phyloP scores from a whole-genome alignment of 2,329 filamentous ascomycete genomes.

The Ceratocystis variospora region DNA sequence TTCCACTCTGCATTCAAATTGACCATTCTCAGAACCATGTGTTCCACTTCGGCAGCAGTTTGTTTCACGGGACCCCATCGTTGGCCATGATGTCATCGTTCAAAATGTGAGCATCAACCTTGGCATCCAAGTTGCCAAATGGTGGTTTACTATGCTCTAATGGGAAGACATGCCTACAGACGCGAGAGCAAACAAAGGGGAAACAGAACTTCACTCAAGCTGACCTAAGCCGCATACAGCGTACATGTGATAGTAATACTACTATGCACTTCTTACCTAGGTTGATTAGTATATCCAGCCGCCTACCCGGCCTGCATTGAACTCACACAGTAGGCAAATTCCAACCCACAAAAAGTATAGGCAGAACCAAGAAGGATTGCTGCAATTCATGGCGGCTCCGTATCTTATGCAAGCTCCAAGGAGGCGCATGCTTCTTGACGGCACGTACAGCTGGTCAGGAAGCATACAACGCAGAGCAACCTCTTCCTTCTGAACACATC shows the following conservation, averaged over 20 bases:
- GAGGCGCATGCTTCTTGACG: neutral
- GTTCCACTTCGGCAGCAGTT: neutral
- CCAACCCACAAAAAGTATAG: too few species aligned
- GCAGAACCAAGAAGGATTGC: neutral
- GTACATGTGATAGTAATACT: neutral
- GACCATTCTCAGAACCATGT: neutral
- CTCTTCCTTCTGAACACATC: neutral
- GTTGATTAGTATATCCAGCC: neutral
- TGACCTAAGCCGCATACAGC: neutral
- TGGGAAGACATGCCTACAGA: neutral
- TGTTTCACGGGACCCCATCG: neutral
- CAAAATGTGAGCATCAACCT: neutral
- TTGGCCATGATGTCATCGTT: neutral
- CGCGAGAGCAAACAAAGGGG: neutral
- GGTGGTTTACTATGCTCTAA: neutral
- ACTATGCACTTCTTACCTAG: neutral
- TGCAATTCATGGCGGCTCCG: slow-evolving; percentile 5
- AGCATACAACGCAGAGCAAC: slow-evolving; percentile 3
- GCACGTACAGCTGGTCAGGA: slow-evolving; percentile 6
- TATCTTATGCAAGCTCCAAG: neutral
- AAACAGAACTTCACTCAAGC: neutral
- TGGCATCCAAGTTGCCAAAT: neutral
- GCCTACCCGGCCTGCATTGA: neutral
- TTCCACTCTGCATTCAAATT: slow-evolving; percentile 1
- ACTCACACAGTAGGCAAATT: neutral